A percentile compares a stretch with the other conserved stretches of the same genome.
phyloP scores from a whole-genome alignment of 2,329 filamentous ascomycete genomes.

The Huntiella savannae region DNA sequence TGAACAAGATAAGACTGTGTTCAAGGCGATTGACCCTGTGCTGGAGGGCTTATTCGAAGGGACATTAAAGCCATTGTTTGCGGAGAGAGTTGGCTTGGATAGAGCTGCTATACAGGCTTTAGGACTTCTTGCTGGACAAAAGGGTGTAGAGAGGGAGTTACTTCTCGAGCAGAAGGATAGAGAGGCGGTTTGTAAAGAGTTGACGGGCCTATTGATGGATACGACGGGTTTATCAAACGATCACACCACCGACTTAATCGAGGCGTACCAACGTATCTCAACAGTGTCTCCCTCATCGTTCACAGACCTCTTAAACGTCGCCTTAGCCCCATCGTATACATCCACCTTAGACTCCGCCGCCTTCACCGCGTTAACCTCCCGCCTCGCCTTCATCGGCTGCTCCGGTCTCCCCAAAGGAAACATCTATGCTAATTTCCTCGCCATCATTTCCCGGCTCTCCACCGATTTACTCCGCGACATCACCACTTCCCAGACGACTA shows the following conservation, averaged over 20 bases:
- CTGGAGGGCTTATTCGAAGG: slow-evolving; percentile 24
- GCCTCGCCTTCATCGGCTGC: slow-evolving; percentile 31
- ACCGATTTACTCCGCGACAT: slow-evolving; percentile 5
- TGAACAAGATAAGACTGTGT: slow-evolving; percentile 21
- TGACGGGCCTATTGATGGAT: slow-evolving; percentile 15
- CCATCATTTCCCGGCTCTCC: slow-evolving; percentile 16
- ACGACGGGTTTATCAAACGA: slow-evolving; percentile 18
- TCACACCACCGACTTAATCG: slow-evolving; percentile 23
- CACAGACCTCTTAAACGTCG: slow-evolving; percentile 13
- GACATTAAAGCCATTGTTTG: slow-evolving; percentile 12
- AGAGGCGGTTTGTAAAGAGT: slow-evolving; percentile 18
- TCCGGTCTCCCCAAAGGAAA: slow-evolving; percentile 20
- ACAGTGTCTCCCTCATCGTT: slow-evolving; percentile 21
- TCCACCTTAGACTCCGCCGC: slow-evolving; percentile 13
- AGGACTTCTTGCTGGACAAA: slow-evolving; percentile 26
- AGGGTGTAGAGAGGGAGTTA: slow-evolving; percentile 13
- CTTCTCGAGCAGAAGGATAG: slow-evolving; percentile 18
- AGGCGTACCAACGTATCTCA: slow-evolving; percentile 23
- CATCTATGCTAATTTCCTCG: slow-evolving; percentile 23
- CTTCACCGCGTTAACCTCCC: slow-evolving; percentile 22
- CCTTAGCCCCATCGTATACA: background rate
- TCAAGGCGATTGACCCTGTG: slow-evolving; percentile 19
- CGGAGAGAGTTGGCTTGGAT: slow-evolving; percentile 24
- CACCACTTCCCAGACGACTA: background rate
- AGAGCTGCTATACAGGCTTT: slow-evolving; percentile 27